phyloP scores from a whole-genome alignment of 2,329 filamentous ascomycete genomes.

The Colletotrichum sp. region DNA sequence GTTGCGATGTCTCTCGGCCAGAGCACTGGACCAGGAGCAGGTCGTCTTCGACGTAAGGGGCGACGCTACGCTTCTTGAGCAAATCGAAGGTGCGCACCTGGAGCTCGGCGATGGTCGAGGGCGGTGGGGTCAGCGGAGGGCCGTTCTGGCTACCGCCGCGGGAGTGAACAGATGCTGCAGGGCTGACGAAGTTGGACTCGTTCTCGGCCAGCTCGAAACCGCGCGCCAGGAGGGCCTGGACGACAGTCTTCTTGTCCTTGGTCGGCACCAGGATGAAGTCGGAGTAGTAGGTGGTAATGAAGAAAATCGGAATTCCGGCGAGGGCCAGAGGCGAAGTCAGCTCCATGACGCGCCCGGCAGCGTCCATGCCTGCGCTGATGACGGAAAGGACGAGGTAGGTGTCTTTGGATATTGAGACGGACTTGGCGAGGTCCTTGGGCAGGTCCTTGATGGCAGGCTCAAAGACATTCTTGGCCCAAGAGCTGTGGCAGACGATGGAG shows the following conservation, averaged over 20 bases:
- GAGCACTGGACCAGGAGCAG: slow-evolving; percentile 85
- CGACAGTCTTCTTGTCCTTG: slow-evolving; percentile 75
- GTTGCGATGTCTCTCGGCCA: slow-evolving; percentile 57
- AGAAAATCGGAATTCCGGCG: slow-evolving; percentile 95
- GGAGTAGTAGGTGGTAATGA: slow-evolving; percentile 97
- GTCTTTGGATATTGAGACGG: slow-evolving; percentile 79
- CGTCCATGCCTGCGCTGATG: slow-evolving; percentile 87
- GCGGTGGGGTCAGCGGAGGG: slow-evolving; percentile 74
- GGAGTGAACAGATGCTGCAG: slow-evolving; percentile 43
- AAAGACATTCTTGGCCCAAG: slow-evolving; percentile 78
- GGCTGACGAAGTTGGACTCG: slow-evolving; percentile 70
- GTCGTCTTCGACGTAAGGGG: slow-evolving; percentile 70
- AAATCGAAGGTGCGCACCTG: slow-evolving; percentile 82
- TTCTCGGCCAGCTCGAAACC: slow-evolving; percentile 85
- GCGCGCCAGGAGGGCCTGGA: slow-evolving; percentile 75
- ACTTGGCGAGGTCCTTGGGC: slow-evolving; percentile 53
- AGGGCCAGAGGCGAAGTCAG: slow-evolving; percentile 89
- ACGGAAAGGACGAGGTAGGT: slow-evolving; percentile 90
- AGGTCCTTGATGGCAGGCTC: slow-evolving; percentile 69
- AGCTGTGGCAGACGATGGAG: slow-evolving; percentile 85
- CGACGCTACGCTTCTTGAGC: slow-evolving; percentile 79
- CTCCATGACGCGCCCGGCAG: slow-evolving; percentile 89
- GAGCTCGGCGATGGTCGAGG: slow-evolving; percentile 78
- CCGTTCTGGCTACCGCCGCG: slow-evolving; percentile 41
- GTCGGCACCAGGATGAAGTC: slow-evolving; percentile 93